phyloP scores from a whole-genome alignment of 2,329 filamentous ascomycete genomes.

The Exophiala dermatitidis region DNA sequence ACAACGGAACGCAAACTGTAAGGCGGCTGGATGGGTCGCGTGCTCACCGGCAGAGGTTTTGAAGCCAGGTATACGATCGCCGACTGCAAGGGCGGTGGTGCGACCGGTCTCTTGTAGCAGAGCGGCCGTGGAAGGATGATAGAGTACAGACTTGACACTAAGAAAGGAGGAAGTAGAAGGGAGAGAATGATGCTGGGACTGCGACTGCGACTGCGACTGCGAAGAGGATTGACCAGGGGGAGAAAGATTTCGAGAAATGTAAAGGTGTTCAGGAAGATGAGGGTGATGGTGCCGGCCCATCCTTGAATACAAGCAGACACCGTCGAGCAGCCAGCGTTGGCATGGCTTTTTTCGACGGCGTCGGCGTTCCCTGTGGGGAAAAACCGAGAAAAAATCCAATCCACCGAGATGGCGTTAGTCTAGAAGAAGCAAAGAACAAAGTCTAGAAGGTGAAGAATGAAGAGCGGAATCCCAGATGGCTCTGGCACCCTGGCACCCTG shows the following conservation, averaged over 20 bases:
- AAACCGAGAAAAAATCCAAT: slow-evolving; percentile 2
- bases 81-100: slow-evolving; percentile 23
- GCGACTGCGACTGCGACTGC: slow-evolving; percentile 8
- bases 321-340: slow-evolving; percentile 12
- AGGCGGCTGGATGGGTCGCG: slow-evolving; percentile 4
- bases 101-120: slow-evolving; percentile 23
- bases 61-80: slow-evolving; percentile 31
- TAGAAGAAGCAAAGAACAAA: background rate
- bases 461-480: background rate
- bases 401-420: slow-evolving; percentile 1
- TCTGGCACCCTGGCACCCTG: background rate
- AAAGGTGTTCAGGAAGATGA: slow-evolving; percentile 25
- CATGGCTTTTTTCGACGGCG: slow-evolving; percentile 9
- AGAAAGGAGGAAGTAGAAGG: slow-evolving; percentile 21
- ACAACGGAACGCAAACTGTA: background rate
- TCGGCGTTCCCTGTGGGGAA: background rate
- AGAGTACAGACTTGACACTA: slow-evolving; percentile 15
- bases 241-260: slow-evolving; percentile 23
- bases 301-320: background rate
- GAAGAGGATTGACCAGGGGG: slow-evolving; percentile 11
- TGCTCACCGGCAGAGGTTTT: slow-evolving; percentile 31
- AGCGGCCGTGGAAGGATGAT: slow-evolving; percentile 8
- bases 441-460: background rate
- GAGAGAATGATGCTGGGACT: slow-evolving; percentile 11
- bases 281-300: slow-evolving; percentile 27